Conservation (phyloP, 2,329 filamentous ascomycete species). For the Aphanoascus verrucosus region DNA sequence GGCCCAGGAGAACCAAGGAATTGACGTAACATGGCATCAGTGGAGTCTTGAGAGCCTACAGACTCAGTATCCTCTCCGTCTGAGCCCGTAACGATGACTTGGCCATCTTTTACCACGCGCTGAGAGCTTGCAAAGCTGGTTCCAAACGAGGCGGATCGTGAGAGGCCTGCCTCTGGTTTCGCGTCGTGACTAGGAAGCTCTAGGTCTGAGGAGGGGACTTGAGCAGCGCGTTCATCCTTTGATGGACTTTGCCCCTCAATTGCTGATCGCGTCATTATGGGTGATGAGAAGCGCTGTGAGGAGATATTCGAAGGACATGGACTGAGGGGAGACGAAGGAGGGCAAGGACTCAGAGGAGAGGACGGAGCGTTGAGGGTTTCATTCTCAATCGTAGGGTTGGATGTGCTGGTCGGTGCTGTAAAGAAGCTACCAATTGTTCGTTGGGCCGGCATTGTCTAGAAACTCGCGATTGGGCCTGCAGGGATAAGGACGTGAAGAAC, state of each 20-base stretch:
- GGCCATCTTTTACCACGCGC: constrained; percentile 41
- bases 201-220: not conserved
- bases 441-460: not conserved
- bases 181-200: not conserved
- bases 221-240: not conserved
- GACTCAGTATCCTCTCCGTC: constrained; percentile 60
- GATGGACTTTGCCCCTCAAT: not conserved
- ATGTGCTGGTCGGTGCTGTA: not conserved
- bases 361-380: not conserved
- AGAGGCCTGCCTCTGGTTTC: not conserved
- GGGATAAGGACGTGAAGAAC: not conserved
- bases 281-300: constrained; percentile 9
- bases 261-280: not conserved
- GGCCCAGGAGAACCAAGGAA: constrained; percentile 17
- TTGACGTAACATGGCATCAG: constrained; percentile 41
- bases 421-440: constrained; percentile 3
- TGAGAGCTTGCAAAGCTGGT: constrained; percentile 13
- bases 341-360: constrained; percentile 9
- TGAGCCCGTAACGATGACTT: constrained; percentile 51
- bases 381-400: not conserved
- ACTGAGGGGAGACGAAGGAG: constrained; percentile 10
- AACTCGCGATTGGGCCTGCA: not conserved
- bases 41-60: constrained; percentile 43
- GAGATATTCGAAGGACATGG: constrained; percentile 10
- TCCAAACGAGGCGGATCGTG: constrained; percentile 8